phyloP scores from a whole-genome alignment of 768 basidiomycete genomes.

The Mycena galericulata region DNA sequence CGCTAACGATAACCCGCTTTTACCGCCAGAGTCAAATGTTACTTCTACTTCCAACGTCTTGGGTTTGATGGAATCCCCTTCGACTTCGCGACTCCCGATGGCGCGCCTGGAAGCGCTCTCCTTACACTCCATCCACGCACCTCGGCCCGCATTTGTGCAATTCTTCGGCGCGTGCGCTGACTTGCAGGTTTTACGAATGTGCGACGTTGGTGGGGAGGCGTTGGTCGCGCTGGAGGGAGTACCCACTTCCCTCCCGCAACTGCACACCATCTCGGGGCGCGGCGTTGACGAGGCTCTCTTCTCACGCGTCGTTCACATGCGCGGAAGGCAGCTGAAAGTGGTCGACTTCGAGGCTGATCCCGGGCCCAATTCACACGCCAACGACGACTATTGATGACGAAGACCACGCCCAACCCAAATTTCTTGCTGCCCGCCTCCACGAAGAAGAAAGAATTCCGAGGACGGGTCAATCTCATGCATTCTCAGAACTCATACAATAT shows the following conservation, averaged over 20 bases:
- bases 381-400: slow-evolving; percentile 2
- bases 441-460: background rate
- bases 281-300: background rate
- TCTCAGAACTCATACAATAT: background rate
- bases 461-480: background rate
- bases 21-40: background rate
- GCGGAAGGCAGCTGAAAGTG: background rate
- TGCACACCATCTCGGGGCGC: slow-evolving; percentile 15
- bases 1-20: background rate
- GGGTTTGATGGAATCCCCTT: slow-evolving; percentile 4
- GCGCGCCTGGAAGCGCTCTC: slow-evolving; percentile 44
- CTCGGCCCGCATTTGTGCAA: slow-evolving; percentile 31
- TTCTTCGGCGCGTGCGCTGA: slow-evolving; percentile 45
- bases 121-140: slow-evolving; percentile 44
- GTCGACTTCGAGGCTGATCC: background rate
- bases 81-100: slow-evolving; percentile 38
- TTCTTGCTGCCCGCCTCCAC: slow-evolving; percentile 8
- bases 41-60: background rate
- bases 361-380: background rate
- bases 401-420: too few species aligned
- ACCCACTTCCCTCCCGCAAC: background rate
- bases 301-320: background rate
- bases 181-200: slow-evolving; percentile 40
- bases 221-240: slow-evolving; percentile 35
- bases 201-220: slow-evolving; percentile 38